Percentiles rank a stretch among this genome's conserved stretches.
Evolutionary conservation across 179 eudicot genomes (phyloP).

Genomic region (Heliamphora pulchella): DNA sequence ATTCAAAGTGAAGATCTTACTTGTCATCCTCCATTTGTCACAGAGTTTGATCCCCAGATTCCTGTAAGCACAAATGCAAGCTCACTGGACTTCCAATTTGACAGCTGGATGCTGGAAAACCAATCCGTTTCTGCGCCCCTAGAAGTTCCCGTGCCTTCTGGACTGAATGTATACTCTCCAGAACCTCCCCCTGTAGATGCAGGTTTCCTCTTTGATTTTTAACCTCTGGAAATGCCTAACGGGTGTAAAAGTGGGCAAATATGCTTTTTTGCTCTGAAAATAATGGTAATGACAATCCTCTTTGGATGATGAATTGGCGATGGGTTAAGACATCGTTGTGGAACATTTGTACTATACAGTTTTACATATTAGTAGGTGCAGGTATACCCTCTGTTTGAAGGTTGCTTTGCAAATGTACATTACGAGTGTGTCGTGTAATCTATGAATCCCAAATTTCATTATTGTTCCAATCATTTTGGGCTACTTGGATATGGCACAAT

Average conservation of each 20-base stretch:
- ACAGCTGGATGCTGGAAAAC: constrained; percentile 24
- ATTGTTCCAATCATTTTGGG: background rate
- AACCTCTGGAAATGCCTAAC: constrained; percentile 15
- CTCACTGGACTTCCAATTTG: constrained; percentile 22
- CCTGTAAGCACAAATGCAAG: constrained; percentile 13
- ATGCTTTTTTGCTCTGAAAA: background rate
- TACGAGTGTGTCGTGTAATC: background rate
- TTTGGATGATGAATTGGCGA: background rate
- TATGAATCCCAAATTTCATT: background rate
- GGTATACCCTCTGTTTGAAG: background rate
- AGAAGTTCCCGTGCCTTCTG: constrained; percentile 6
- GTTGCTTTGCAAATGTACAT: constrained; percentile 7
- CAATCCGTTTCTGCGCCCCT: background rate
- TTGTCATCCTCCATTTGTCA: constrained; percentile 8
- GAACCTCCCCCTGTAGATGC: constrained; percentile 29
- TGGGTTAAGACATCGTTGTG: background rate
- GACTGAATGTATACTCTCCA: constrained; percentile 25
- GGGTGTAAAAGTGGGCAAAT: background rate
- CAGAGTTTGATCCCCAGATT: constrained; percentile 18
- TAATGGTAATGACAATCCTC: background rate
- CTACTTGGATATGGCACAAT: background rate
- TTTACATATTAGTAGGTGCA: background rate
- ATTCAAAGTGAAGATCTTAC: constrained; percentile 16
- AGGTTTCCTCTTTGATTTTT: constrained; percentile 38
- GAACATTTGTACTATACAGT: background rate